These are phyloP conservation scores for Lophiostoma macrostomum DNA, from an alignment of 495 filamentous ascomycete species.

Conservation along the genomic window DNA sequence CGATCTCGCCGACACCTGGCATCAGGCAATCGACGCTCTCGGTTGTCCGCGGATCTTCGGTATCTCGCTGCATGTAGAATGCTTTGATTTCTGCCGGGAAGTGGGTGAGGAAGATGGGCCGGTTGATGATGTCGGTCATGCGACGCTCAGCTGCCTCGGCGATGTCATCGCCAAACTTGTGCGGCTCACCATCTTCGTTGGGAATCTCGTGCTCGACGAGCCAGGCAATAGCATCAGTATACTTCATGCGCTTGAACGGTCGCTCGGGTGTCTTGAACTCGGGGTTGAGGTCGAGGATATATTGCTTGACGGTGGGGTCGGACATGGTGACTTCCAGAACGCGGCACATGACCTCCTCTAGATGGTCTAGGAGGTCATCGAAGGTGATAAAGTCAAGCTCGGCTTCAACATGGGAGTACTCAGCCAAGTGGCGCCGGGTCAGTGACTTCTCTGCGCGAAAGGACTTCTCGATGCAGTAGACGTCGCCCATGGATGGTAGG, in stretches of 20 bases:
- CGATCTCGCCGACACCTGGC: conserved; percentile 96
- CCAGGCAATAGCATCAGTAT: conserved; percentile 92
- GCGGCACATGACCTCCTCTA: conserved; percentile 83
- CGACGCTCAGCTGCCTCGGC: conserved; percentile 93
- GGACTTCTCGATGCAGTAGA: conserved; percentile 96
- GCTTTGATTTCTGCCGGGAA: conserved; percentile 98
- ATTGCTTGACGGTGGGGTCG: conserved; percentile 64
- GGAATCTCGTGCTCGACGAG: conserved; percentile 79
- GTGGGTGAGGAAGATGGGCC: conserved; percentile 93
- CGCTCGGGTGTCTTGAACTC: conserved; percentile 77
- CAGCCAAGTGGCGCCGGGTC: conserved; percentile 89
- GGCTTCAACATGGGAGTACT: conserved; percentile 96
- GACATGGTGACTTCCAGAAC: conserved; percentile 74
- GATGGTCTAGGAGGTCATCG: conserved; percentile 82
- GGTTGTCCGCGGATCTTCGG: conserved; percentile 77
- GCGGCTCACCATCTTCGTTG: conserved; percentile 88
- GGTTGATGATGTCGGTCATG: conserved; percentile 96
- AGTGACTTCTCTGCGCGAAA: conserved; percentile 97
- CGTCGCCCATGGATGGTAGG: conserved; percentile 83
- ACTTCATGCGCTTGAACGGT: conserved; percentile 94
- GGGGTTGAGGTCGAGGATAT: conserved; percentile 82
- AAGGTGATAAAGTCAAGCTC: conserved; percentile 97
- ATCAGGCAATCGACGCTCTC: conserved; percentile 96
- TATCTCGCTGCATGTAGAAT: conserved; percentile 98
- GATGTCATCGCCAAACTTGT: conserved; percentile 95